These are phyloP conservation scores for Coniochaeta sp. DNA, from an alignment of 2,329 filamentous ascomycete species.

Conservation along the genomic window DNA sequence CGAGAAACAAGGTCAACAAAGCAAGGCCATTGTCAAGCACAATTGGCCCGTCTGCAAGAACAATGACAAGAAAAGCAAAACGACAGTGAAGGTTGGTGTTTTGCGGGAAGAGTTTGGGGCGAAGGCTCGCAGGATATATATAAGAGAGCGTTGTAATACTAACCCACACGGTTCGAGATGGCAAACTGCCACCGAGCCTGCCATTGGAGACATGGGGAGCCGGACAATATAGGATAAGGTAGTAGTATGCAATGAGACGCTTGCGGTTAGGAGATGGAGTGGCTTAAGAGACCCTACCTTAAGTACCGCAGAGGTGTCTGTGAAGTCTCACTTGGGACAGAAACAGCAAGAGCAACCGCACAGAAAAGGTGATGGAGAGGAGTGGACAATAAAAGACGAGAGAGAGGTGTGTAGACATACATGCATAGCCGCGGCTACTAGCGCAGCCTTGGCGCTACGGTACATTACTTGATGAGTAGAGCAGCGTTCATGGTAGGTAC, in stretches of 20 bases:
- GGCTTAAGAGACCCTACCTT: neutral
- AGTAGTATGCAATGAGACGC: slow-evolving; percentile 6
- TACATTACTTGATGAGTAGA: neutral
- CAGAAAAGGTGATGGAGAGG: slow-evolving; percentile 12
- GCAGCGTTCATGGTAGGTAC: neutral
- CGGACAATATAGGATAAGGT: slow-evolving; percentile 2
- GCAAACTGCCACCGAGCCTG: neutral
- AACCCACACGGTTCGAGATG: neutral
- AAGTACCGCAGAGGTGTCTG: slow-evolving; percentile 1
- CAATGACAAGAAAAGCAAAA: slow-evolving; percentile 19
- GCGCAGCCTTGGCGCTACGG: neutral
- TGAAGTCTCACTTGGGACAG: neutral
- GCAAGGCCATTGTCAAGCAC: slow-evolving; percentile 30
- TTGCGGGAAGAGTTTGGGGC: slow-evolving; percentile 19
- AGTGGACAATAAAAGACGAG: slow-evolving; percentile 7
- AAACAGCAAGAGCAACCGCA: slow-evolving; percentile 2
- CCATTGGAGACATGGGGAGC: neutral
- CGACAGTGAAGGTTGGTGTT: slow-evolving; percentile 6
- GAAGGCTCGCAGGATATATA: slow-evolving; percentile 40
- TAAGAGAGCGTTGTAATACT: neutral
- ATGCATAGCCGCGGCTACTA: slow-evolving; percentile 1
- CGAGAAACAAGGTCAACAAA: slow-evolving; percentile 23
- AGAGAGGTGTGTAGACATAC: slow-evolving; percentile 3
- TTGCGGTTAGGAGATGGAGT: slow-evolving; percentile 4
- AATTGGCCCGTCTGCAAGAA: slow-evolving; percentile 22